phyloP scores from a whole-genome alignment of 2,329 filamentous ascomycete genomes.

The Epichloe uncinata region DNA sequence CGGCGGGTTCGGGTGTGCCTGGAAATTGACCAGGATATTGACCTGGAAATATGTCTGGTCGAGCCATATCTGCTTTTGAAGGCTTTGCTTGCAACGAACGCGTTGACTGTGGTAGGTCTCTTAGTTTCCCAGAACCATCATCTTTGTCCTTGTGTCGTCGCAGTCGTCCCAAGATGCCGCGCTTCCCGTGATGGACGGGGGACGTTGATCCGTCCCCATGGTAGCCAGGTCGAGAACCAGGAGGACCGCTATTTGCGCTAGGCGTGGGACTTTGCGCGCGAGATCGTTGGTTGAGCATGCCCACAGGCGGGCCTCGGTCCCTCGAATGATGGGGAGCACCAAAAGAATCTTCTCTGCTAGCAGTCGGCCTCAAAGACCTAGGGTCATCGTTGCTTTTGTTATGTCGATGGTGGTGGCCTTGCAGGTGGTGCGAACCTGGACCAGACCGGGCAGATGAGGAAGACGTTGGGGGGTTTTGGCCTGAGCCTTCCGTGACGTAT shows the following conservation, averaged over 20 bases:
- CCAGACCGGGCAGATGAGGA: conserved; percentile 48
- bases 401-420: conserved; percentile 51
- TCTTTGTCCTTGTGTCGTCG: conserved; percentile 43
- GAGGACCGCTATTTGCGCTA: conserved; percentile 49
- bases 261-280: conserved; percentile 74
- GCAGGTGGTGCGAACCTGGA: conserved; percentile 50
- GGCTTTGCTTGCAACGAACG: conserved; percentile 38
- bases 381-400: conserved; percentile 57
- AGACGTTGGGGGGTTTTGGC: conserved; percentile 41
- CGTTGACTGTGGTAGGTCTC: conserved; percentile 37
- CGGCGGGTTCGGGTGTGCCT: conserved; percentile 15
- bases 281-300: conserved; percentile 33
- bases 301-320: conserved; percentile 35
- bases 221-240: conserved; percentile 32
- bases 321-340: conserved; percentile 33
- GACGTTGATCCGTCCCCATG: conserved; percentile 44
- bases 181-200: conserved; percentile 36
- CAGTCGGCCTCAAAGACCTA: conserved; percentile 54
- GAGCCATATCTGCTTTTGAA: conserved; percentile 33
- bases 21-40: conserved; percentile 19
- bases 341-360: conserved; percentile 55
- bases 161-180: conserved; percentile 36
- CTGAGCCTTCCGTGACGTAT: conserved; percentile 37
- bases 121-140: conserved; percentile 30
- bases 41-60: conserved; percentile 23